These are phyloP conservation scores for Entophlyctis luteolus DNA, from an alignment of 192 early-diverging fungal species.

Conservation along the genomic window DNA sequence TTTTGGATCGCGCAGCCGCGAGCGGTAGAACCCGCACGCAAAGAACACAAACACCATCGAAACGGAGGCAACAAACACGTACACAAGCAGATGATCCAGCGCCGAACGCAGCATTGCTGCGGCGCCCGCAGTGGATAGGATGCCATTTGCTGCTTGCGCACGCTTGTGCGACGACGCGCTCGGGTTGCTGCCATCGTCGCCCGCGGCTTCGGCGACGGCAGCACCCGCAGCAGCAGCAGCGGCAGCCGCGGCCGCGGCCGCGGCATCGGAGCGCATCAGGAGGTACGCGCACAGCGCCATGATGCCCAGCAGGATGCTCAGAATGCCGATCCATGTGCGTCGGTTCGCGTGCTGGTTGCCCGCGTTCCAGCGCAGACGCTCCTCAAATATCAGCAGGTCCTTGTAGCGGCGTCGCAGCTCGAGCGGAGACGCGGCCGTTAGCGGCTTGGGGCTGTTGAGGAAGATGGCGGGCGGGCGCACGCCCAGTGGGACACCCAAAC, in stretches of 20 bases:
- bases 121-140: too few relatives aligned
- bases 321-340: neutral
- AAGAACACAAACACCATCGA: neutral
- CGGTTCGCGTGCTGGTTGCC: neutral
- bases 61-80: neutral
- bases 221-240: neutral
- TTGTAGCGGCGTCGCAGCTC: too few relatives aligned
- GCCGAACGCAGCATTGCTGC: too few relatives aligned
- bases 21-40: constrained; percentile 1
- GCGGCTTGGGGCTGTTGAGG: too few relatives aligned
- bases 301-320: too few relatives aligned
- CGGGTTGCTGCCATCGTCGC: neutral
- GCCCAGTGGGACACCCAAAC: too few relatives aligned
- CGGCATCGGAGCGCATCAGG: too few relatives aligned
- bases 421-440: too few relatives aligned
- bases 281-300: too few relatives aligned
- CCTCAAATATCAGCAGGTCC: constrained; percentile 16
- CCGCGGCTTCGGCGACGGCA: neutral
- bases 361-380: constrained; percentile 10
- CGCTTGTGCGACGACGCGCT: too few relatives aligned
- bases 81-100: neutral
- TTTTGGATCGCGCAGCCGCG: neutral
- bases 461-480: too few relatives aligned
- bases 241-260: neutral
- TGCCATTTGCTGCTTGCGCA: neutral